Percentiles rank a stretch among this genome's conserved stretches.
Conservation (phyloP, 2,329 filamentous ascomycete genomes). For the Xylaria sp. region DNA sequence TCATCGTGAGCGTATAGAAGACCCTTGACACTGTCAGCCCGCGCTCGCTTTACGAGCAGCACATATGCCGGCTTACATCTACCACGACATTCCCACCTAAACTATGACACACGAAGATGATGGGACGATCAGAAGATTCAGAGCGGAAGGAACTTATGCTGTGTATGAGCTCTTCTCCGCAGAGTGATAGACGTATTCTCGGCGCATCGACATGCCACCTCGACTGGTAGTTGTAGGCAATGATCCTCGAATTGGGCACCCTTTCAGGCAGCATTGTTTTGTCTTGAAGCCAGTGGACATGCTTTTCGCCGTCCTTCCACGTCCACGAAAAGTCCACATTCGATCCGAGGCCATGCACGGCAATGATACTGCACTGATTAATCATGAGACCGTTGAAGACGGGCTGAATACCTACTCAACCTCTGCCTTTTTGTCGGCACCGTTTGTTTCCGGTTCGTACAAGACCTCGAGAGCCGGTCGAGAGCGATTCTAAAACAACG, state of each 20-base stretch:
- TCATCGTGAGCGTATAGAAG: constrained; percentile 5
- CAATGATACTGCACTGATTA: constrained; percentile 3
- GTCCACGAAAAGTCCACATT: constrained; percentile 13
- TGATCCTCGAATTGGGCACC: constrained; percentile 12
- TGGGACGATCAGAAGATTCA: constrained; percentile 3
- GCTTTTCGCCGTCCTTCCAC: constrained; percentile 7
- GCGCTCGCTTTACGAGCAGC: background rate
- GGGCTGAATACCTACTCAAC: background rate
- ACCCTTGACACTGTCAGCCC: background rate
- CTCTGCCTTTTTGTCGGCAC: background rate
- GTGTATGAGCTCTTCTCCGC: constrained; percentile 8
- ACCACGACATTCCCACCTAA: constrained; percentile 9
- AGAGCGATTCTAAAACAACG: background rate
- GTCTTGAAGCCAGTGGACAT: constrained; percentile 16
- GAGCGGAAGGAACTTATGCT: constrained; percentile 7
- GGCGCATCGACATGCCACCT: constrained; percentile 10
- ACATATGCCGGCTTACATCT: background rate
- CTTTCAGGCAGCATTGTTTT: constrained; percentile 13
- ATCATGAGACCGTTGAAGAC: background rate
- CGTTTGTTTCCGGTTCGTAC: background rate
- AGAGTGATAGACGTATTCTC: constrained; percentile 12
- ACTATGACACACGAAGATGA: constrained; percentile 11
- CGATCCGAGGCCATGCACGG: constrained; percentile 11
- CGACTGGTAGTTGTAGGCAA: constrained; percentile 12
- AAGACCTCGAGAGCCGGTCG: background rate